These are phyloP conservation scores for Carpinus viminea DNA, from an alignment of 306 rosid genomes.

Conservation along the genomic window DNA sequence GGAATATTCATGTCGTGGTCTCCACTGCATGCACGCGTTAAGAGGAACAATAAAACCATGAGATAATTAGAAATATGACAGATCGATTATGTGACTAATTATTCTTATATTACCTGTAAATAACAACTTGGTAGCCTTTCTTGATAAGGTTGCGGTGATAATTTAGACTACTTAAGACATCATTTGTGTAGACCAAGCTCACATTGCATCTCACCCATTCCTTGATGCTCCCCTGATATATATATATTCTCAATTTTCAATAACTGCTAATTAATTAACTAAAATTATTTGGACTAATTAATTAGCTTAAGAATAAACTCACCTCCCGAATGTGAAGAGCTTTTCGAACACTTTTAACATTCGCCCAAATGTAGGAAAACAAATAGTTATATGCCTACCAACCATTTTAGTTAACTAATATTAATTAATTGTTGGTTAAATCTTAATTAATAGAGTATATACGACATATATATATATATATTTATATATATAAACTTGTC, in stretches of 20 bases:
- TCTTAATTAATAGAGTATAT: neutral
- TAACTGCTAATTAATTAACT: no score
- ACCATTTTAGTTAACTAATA: neutral
- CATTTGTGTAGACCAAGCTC: constrained; percentile 7
- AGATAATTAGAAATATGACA: no score
- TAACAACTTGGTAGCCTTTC: constrained; percentile 28
- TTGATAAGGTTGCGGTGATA: constrained; percentile 29
- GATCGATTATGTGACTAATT: no score
- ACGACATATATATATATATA: neutral
- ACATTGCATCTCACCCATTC: constrained; percentile 35
- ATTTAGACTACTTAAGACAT: constrained; percentile 14
- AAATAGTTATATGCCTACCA: neutral
- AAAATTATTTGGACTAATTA: no score
- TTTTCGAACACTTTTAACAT: constrained; percentile 12
- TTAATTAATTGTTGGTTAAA: neutral
- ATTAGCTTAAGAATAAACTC: no score
- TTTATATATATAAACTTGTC: neutral
- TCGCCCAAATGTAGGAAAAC: constrained; percentile 26
- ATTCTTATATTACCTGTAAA: constrained; percentile 30
- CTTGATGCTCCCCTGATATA: constrained; percentile 26
- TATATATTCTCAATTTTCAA: no score
- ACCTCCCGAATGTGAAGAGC: constrained; percentile 31
- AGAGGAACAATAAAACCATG: no score
- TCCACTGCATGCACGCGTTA: constrained; percentile 25
- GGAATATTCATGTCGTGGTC: constrained; percentile 42